Conservation (phyloP, 768 basidiomycete species). For the Boletus barrowsii region DNA sequence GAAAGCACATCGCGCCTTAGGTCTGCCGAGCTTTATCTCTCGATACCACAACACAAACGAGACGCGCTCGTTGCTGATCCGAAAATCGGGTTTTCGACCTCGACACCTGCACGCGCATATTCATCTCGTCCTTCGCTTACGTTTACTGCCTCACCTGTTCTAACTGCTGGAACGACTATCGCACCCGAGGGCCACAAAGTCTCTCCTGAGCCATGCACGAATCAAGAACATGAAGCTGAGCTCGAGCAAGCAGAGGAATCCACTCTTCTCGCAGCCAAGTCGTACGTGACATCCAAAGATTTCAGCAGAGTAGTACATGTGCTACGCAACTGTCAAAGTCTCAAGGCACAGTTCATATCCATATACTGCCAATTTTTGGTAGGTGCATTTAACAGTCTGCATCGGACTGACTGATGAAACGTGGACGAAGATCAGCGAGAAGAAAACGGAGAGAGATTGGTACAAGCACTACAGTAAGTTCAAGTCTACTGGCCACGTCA, state of each 20-base stretch:
- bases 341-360: slow-evolving; percentile 72
- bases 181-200: slow-evolving; percentile 16
- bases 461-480: slow-evolving; percentile 73
- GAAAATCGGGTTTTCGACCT: slow-evolving; percentile 49
- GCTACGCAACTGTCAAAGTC: slow-evolving; percentile 61
- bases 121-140: slow-evolving; percentile 39
- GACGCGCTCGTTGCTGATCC: slow-evolving; percentile 26
- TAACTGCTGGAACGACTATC: slow-evolving; percentile 33
- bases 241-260: slow-evolving; percentile 68
- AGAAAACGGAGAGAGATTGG: slow-evolving; percentile 79
- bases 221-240: slow-evolving; percentile 39
- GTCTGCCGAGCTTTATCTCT: slow-evolving; percentile 73
- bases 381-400: slow-evolving; percentile 31
- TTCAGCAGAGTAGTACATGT: slow-evolving; percentile 68
- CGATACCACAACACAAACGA: slow-evolving; percentile 51
- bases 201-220: slow-evolving; percentile 19
- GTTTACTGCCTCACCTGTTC: slow-evolving; percentile 30
- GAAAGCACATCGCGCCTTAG: slow-evolving; percentile 36
- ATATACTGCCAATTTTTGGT: slow-evolving; percentile 87
- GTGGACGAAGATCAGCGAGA: slow-evolving; percentile 68
- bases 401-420: slow-evolving; percentile 4
- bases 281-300: slow-evolving; percentile 75
- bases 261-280: slow-evolving; percentile 63
- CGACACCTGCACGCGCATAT: slow-evolving; percentile 52
- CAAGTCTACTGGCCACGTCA: not conserved